phyloP scores from a whole-genome alignment of 495 filamentous ascomycete genomes.

The Geopyxis carbonaria region DNA sequence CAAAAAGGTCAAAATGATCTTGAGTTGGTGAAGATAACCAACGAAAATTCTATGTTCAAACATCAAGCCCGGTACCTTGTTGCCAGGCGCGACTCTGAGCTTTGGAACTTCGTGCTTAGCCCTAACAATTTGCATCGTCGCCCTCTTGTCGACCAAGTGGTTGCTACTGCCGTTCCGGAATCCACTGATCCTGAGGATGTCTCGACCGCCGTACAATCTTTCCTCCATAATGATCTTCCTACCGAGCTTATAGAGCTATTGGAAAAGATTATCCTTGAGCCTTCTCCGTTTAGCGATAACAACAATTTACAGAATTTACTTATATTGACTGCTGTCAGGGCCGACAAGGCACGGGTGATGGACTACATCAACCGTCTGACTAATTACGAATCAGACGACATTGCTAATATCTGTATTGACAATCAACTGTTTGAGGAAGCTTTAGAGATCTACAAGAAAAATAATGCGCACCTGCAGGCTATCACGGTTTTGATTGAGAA shows the following conservation, averaged over 20 bases:
- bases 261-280: constrained; percentile 98
- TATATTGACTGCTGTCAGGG: constrained; percentile 92
- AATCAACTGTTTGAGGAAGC: constrained; percentile 93
- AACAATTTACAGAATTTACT: constrained; percentile 87
- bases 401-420: constrained; percentile 81
- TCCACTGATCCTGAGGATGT: constrained; percentile 89
- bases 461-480: constrained; percentile 69
- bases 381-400: constrained; percentile 80
- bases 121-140: constrained; percentile 88
- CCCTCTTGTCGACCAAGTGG: constrained; percentile 89
- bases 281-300: constrained; percentile 93
- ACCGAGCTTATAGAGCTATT: constrained; percentile 91
- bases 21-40: constrained; percentile 92
- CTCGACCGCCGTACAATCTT: constrained; percentile 81
- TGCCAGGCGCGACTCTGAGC: constrained; percentile 71
- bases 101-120: constrained; percentile 90
- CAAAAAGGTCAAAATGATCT: constrained; percentile 94
- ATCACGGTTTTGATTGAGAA: constrained; percentile 90
- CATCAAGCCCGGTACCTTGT: constrained; percentile 90
- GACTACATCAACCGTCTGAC: constrained; percentile 87
- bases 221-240: constrained; percentile 77
- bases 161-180: constrained; percentile 89
- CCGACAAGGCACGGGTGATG: constrained; percentile 89
- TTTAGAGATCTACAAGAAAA: constrained; percentile 97
- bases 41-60: constrained; percentile 98